Base-by-base conservation (phyloP, 2,329 filamentous ascomycete genomes). In the Nemania sp. region DNA sequence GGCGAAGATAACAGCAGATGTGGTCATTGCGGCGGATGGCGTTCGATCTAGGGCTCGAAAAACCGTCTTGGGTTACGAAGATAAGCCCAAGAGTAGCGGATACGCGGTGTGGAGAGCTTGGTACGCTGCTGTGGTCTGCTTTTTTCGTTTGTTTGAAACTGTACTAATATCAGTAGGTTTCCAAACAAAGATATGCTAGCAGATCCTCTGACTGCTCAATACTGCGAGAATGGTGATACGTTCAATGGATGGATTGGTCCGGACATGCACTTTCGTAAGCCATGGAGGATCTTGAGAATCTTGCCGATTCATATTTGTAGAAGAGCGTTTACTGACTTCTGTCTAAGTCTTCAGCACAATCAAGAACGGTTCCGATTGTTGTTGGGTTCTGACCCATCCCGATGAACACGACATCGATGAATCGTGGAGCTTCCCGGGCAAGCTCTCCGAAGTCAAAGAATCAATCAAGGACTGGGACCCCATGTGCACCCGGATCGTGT, bases 211-310 rank as follows among this genome's bases (percentile, higher is more conserved):
- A 83, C 80, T 1, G 76, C 75, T 26, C 73, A 81, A 30, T 81
- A 83, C 50, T 82, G 80, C 59, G 73, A 70, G 28, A 74, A 82
- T 52, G 81, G 80, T 28, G 81, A 84, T 64, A 80, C 79, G 0
- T 83, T 83, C 68, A 81, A 81, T 49, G 81, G 80, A 22, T 80
- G 77, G 81, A 78, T 83, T 49, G 80, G 80, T 2, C 78, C 79
- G 2, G 78, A 83, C 57, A 76, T 80, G 44, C 80, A 82, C 59
- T 80, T 82, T 56, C 69, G 54, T 56, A 23, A 49, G 54, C 48
- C n/a, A 3, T 22, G 2, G 6, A 6, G 15, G 26, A 9, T 23
- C 3, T 5, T 7, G 5, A 11, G n/a, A 23, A 2, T 22, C 6
- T 6, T 2, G 6, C 15, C 3, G 3, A n/a, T 12, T 15, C 17